Evolutionary conservation across 768 basidiomycete species (phyloP).

Genomic region (Tylopilus balloui): DNA sequence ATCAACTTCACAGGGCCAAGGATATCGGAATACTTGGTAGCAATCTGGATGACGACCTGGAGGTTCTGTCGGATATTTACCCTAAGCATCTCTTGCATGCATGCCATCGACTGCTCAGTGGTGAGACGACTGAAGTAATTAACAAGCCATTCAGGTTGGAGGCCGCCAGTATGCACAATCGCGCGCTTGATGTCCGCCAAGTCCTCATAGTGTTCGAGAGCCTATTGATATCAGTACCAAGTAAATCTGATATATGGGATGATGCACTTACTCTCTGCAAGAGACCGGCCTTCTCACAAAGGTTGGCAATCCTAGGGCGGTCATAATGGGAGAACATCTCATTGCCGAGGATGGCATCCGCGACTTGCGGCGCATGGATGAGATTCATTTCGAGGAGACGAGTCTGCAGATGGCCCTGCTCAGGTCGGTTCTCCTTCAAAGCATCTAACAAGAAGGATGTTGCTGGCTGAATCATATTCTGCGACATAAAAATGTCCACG

Average conservation of each 20-base stretch:
- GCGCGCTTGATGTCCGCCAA: conserved; percentile 98
- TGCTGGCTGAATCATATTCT: conserved; percentile 99
- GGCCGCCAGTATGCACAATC: conserved; percentile 83
- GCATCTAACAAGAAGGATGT: conserved; percentile 97
- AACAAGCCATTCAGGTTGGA: conserved; percentile 94
- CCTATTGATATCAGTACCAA: conserved; percentile 46
- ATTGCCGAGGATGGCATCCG: conserved; percentile 97
- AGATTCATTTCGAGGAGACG: conserved; percentile 98
- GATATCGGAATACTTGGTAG: conserved; percentile 98
- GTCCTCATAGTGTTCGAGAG: conserved; percentile 97
- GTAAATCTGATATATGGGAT: background rate
- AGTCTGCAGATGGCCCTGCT: conserved; percentile 94
- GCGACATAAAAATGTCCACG: conserved; percentile 98
- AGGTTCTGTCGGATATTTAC: conserved; percentile 98
- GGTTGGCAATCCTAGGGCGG: conserved; percentile 91
- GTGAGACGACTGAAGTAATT: conserved; percentile 96
- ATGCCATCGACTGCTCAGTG: conserved; percentile 94
- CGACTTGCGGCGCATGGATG: conserved; percentile 95
- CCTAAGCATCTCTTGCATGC: conserved; percentile 94
- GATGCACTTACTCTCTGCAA: conserved; percentile 70
- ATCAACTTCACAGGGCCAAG: conserved; percentile 96
- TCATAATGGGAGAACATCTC: conserved; percentile 99
- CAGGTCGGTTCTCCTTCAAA: conserved; percentile 96
- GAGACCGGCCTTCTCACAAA: conserved; percentile 97
- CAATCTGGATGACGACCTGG: conserved; percentile 93